Percentiles rank a stretch among this genome's conserved stretches.
Conservation (phyloP, 2,329 filamentous ascomycete genomes). For the Gaeumannomyces tritici region DNA sequence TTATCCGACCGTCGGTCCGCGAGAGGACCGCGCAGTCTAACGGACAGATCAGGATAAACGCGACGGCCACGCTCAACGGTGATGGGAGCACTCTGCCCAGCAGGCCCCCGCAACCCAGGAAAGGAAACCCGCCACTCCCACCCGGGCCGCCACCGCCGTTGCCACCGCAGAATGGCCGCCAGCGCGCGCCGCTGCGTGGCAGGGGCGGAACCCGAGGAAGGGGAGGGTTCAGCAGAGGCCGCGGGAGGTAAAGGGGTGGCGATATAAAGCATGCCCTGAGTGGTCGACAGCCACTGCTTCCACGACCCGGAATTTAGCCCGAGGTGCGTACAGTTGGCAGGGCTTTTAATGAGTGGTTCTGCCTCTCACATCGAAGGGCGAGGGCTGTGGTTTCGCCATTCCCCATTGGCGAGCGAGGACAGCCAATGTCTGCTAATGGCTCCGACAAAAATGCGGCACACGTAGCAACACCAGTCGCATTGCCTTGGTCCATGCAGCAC, state of each 20-base stretch:
- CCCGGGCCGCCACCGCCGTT: slow-evolving; percentile 1
- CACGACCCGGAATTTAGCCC: neutral
- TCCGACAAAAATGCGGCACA: neutral
- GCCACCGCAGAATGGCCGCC: neutral
- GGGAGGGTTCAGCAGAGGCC: slow-evolving; percentile 1
- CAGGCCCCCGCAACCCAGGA: neutral
- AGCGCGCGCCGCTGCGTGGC: neutral
- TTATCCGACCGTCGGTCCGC: neutral
- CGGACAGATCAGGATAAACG: neutral
- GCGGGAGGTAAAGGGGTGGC: neutral
- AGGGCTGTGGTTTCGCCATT: neutral
- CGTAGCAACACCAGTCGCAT: neutral
- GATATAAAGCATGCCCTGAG: neutral
- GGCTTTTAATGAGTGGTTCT: too few relatives aligned
- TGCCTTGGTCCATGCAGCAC: neutral
- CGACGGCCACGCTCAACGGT: neutral
- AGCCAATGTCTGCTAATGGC: neutral
- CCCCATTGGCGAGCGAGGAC: neutral
- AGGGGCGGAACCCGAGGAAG: neutral
- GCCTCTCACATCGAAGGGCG: neutral
- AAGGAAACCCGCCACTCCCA: neutral
- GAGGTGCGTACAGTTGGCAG: too few relatives aligned
- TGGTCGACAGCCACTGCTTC: neutral
- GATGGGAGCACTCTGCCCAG: neutral
- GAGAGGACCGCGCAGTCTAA: neutral